Evolutionary conservation across 169 alveolate genomes (phyloP).

Genomic region (Eimeria maxima): DNA sequence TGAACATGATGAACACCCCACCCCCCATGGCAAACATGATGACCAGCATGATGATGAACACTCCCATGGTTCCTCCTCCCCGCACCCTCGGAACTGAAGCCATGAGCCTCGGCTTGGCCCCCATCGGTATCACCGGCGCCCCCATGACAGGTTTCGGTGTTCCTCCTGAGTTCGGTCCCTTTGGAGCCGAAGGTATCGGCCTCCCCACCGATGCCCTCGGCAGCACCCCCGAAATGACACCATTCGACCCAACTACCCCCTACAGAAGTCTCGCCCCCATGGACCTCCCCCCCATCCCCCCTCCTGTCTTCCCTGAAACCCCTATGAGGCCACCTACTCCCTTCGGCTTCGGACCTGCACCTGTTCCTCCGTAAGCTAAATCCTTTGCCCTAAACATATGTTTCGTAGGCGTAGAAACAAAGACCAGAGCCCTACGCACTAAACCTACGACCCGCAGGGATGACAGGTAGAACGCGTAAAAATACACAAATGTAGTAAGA

Average conservation of each 20-base stretch:
- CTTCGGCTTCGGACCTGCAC: conserved; percentile 29
- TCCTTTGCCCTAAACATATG: not conserved
- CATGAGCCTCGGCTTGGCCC: not conserved
- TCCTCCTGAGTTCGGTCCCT: conserved; percentile 21
- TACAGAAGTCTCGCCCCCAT: too few species aligned
- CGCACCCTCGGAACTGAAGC: conserved; percentile 38
- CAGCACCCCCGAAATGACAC: too few species aligned
- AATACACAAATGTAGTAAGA: too few species aligned
- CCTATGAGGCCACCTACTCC: conserved; percentile 26
- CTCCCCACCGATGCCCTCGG: not conserved
- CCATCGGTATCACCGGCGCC: not conserved
- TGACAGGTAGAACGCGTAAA: too few species aligned
- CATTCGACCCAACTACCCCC: not conserved
- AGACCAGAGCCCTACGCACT: not conserved
- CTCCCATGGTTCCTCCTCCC: conserved; percentile 12
- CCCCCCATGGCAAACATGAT: not conserved
- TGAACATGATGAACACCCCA: not conserved
- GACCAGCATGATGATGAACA: not conserved
- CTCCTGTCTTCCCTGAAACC: conserved; percentile 8
- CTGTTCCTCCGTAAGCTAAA: not conserved
- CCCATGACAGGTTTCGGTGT: conserved; percentile 17
- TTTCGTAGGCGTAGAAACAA: too few species aligned
- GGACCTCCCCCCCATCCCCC: not conserved
- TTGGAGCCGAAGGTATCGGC: not conserved
- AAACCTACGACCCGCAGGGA: not conserved